Conservation (phyloP, 345 rosid genomes). For the Salix suchowensis region DNA sequence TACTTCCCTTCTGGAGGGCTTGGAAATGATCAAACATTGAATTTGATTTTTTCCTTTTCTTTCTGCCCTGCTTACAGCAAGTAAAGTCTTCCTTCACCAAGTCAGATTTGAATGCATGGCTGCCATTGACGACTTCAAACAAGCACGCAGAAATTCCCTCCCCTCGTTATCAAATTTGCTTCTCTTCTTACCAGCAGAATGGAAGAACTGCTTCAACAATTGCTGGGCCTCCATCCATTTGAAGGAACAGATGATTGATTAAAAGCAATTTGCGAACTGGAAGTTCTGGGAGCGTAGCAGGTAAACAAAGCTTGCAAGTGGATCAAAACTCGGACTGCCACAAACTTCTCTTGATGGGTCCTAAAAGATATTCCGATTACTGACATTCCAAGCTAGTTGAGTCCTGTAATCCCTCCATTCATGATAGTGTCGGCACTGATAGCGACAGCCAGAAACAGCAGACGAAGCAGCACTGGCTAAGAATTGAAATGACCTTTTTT, state of each 20-base stretch:
- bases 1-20: background rate
- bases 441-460: background rate
- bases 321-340: background rate
- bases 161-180: background rate
- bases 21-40: background rate
- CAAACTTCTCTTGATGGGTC: background rate
- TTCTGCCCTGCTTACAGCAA: background rate
- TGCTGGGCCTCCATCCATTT: background rate
- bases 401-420: background rate
- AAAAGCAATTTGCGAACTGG: background rate
- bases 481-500: too few relatives aligned
- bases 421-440: background rate
- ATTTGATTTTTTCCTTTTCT: background rate
- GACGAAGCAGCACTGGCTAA: too few relatives aligned
- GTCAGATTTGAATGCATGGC: background rate
- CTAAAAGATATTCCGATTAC: background rate
- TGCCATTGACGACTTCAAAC: background rate
- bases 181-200: background rate
- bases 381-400: background rate
- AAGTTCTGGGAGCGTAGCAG: background rate
- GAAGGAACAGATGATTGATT: background rate
- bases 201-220: background rate
- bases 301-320: background rate
- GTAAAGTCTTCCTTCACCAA: background rate
- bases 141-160: background rate